A percentile compares a stretch with the other conserved stretches of the same genome.
Conservation (phyloP, 495 filamentous ascomycete genomes). For the Penicillium canescens region DNA sequence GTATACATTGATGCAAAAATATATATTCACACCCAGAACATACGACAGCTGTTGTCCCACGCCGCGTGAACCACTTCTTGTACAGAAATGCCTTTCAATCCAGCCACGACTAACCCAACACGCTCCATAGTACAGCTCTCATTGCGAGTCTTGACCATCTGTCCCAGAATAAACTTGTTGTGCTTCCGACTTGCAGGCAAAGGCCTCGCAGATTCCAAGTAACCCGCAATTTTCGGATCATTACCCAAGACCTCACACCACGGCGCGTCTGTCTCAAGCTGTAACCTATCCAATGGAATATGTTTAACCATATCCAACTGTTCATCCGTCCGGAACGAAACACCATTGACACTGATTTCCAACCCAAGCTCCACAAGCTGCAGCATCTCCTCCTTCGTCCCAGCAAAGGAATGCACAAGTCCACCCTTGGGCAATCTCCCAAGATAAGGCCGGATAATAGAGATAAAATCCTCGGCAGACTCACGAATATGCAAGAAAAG, state of each 20-base stretch:
- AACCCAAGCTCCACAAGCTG: constrained; percentile 26
- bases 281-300: constrained; percentile 27
- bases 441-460: constrained; percentile 24
- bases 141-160: constrained; percentile 35
- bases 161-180: constrained; percentile 26
- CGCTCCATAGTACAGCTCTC: constrained; percentile 33
- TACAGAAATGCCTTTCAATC: constrained; percentile 25
- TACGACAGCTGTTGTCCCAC: constrained; percentile 32
- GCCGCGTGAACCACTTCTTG: constrained; percentile 27
- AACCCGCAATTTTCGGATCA: constrained; percentile 21
- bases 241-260: constrained; percentile 31
- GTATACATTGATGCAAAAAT: background rate
- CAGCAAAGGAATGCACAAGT: constrained; percentile 34
- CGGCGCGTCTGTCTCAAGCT: constrained; percentile 36
- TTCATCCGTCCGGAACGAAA: constrained; percentile 28
- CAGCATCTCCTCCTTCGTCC: constrained; percentile 28
- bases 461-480: constrained; percentile 28
- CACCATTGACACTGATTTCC: constrained; percentile 32
- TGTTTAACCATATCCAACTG: constrained; percentile 28
- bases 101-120: constrained; percentile 31
- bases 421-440: constrained; percentile 20
- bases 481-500: constrained; percentile 32
- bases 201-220: constrained; percentile 14
- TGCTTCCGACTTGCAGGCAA: constrained; percentile 26
- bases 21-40: constrained; percentile 26